Evolutionary conservation across 192 early-diverging fungal genomes (phyloP), one percentile per base, ranked within the genome.

Genomic region (Globomyces pollinis-pini): DNA sequence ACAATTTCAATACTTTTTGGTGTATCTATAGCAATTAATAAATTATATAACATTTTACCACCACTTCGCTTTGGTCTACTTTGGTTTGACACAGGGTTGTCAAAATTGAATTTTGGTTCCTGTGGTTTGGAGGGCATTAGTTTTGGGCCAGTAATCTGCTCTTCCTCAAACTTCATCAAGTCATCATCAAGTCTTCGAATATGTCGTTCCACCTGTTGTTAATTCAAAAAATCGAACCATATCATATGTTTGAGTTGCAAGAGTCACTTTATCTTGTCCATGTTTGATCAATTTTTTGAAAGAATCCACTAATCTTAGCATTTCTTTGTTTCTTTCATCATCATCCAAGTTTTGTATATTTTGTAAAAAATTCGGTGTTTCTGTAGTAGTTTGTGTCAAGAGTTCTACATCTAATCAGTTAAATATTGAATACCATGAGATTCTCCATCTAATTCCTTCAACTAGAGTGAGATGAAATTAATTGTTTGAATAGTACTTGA

Each of bases 221-320:
- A n/a, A n/a, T n/a, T n/a, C n/a, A n/a, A n/a, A n/a, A n/a, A n/a
- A n/a, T n/a, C n/a, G n/a, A n/a, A n/a, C 87, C 82, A 88, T 75
- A 55, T 99, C 93, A 62, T 90, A 97, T 0, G 93, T 94, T 34
- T 94, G 86, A 34, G 86, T 87, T 12, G 96, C 96, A 24, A 98
- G 64, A 0, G 89, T 82, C 1, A 96, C 91, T 59, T 96, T 98
- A 50, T 96, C 93, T 60, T 95, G 90, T 6, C 91, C 91, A 51
- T 91, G 80, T 62, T 90, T 87, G 18, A 93, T 68, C 35, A 81
- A 86, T 2, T 88, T 88, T 9, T 82, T 84, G 38, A 94, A 83
- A 13, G 79, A 49, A 3, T 53, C 66, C 7, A 77, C 72, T 23
- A 87, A 66, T 18, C 65, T 66, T 60, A 74, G 69, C 7, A 89